phyloP scores from a whole-genome alignment of 139 green algal species.

The Coelastrella sp. region DNA sequence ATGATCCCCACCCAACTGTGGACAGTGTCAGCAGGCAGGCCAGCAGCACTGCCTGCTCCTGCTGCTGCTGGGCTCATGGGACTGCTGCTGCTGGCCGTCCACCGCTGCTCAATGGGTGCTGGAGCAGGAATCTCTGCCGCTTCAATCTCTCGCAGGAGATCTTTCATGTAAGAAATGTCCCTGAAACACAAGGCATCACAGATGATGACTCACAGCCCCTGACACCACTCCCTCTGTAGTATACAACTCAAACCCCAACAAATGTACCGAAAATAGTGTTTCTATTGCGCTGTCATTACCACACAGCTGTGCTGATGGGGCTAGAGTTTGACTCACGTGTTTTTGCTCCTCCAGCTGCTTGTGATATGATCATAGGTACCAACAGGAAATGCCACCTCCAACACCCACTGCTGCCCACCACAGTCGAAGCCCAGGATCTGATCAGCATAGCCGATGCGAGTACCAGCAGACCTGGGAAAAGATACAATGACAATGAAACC shows the following conservation, averaged over 20 bases:
- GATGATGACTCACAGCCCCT: background rate
- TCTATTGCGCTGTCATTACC: too few relatives aligned
- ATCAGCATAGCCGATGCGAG: constrained; percentile 85
- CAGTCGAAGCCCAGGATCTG: constrained; percentile 99
- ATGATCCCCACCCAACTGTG: constrained; percentile 97
- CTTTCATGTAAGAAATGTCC: constrained; percentile 83
- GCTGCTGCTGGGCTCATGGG: constrained; percentile 81
- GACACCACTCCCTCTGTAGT: background rate
- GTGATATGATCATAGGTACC: constrained; percentile 38
- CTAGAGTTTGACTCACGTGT: background rate
- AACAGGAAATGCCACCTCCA: constrained; percentile 82
- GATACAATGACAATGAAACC: constrained; percentile 5
- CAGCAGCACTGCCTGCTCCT: background rate
- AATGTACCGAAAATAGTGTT: too few relatives aligned
- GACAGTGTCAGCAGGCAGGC: constrained; percentile 49
- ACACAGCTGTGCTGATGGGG: too few relatives aligned
- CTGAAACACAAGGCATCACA: background rate
- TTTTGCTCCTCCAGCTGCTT: constrained; percentile 30
- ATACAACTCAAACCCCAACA: background rate
- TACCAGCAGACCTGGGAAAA: constrained; percentile 49
- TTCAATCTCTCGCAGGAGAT: constrained; percentile 87
- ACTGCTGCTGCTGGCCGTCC: constrained; percentile 76
- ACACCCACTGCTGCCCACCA: constrained; percentile 98
- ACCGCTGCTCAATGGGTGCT: constrained; percentile 97
- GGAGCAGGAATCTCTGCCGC: constrained; percentile 79